phyloP scores from a whole-genome alignment of 345 rosid genomes.

The Salix purpurea region DNA sequence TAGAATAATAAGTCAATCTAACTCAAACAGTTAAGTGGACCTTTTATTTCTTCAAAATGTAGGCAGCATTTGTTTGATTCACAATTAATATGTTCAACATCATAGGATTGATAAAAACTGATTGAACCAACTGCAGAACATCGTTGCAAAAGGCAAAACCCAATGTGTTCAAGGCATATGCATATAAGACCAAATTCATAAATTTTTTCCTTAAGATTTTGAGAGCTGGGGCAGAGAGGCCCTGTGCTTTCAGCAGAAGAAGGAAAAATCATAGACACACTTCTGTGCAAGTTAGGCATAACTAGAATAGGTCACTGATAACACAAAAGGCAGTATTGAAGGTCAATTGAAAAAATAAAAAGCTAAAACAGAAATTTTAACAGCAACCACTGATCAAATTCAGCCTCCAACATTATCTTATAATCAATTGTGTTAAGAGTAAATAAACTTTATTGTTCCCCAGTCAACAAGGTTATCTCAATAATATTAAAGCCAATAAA shows the following conservation, averaged over 20 bases:
- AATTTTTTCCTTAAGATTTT: neutral
- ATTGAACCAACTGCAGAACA: neutral
- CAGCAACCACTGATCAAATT: neutral
- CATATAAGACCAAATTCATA: neutral
- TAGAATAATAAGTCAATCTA: neutral
- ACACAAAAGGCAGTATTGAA: neutral
- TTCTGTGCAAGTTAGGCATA: neutral
- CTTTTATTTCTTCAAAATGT: neutral
- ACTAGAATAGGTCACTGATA: neutral
- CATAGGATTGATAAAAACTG: neutral
- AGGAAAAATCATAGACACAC: neutral
- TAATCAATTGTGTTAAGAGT: neutral
- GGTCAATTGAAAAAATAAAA: neutral
- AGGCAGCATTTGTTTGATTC: neutral
- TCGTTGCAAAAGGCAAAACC: neutral
- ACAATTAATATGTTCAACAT: neutral
- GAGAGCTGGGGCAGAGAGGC: neutral
- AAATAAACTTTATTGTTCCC: neutral
- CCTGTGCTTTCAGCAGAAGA: neutral
- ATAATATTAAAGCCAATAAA: neutral
- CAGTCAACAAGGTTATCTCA: neutral
- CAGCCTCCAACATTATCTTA: neutral
- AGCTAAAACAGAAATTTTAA: neutral
- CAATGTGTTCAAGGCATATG: neutral
- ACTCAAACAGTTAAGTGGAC: neutral